Conservation (phyloP, 1,139 yeast genomes). For the Pichia sp. region DNA sequence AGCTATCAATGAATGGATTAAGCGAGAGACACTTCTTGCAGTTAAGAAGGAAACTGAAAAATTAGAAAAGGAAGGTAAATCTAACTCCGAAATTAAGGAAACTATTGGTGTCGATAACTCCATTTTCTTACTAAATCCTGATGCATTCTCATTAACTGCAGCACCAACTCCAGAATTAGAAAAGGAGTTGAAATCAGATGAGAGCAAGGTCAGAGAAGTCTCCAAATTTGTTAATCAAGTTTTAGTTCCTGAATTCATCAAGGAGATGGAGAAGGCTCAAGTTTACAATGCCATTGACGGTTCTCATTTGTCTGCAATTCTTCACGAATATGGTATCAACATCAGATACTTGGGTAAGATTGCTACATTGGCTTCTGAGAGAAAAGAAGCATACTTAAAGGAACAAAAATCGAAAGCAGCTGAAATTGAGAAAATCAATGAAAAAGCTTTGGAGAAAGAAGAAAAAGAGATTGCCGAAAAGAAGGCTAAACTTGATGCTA, state of each 20-base stretch:
- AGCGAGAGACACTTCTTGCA: slow-evolving; percentile 55
- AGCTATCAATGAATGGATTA: slow-evolving; percentile 90
- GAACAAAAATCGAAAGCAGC: slow-evolving; percentile 24
- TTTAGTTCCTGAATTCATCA: slow-evolving; percentile 62
- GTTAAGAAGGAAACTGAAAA: slow-evolving; percentile 47
- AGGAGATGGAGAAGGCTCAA: slow-evolving; percentile 45
- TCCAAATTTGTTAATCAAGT: slow-evolving; percentile 57
- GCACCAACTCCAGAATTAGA: slow-evolving; percentile 39
- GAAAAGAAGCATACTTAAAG: slow-evolving; percentile 21
- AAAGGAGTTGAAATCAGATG: slow-evolving; percentile 42
- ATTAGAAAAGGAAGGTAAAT: slow-evolving; percentile 35
- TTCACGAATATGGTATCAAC: slow-evolving; percentile 84
- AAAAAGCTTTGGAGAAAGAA: slow-evolving; percentile 30
- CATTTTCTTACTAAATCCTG: slow-evolving; percentile 67
- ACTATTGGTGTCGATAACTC: slow-evolving; percentile 55
- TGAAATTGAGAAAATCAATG: slow-evolving; percentile 27
- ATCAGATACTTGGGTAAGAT: slow-evolving; percentile 78
- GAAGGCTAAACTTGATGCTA: slow-evolving; percentile 25
- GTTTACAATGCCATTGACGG: slow-evolving; percentile 62
- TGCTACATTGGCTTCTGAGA: slow-evolving; percentile 35
- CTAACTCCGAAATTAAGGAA: slow-evolving; percentile 35
- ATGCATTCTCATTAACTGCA: slow-evolving; percentile 52
- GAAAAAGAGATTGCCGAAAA: slow-evolving; percentile 32
- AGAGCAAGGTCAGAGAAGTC: slow-evolving; percentile 61
- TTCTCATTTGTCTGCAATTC: slow-evolving; percentile 55